A percentile compares a stretch with the other conserved stretches of the same genome.
phyloP scores from a whole-genome alignment of 192 early-diverging fungal genomes.

The Podila minutissima region DNA sequence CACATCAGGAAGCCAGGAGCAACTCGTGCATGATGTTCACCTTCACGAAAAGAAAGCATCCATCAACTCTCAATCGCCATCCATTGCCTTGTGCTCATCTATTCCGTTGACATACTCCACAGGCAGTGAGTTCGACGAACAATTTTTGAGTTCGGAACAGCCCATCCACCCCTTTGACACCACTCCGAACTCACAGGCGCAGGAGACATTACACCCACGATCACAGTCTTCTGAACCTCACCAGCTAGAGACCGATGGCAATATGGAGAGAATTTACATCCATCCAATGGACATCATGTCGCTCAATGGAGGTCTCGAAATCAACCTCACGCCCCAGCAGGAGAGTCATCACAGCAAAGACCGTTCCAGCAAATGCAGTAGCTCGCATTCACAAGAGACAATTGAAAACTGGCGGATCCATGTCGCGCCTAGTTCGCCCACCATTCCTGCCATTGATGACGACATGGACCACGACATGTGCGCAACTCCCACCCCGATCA shows the following conservation, averaged over 20 bases:
- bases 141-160: not conserved
- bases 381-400: conserved; percentile 28
- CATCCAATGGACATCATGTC: conserved; percentile 2
- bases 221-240: not conserved
- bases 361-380: conserved; percentile 13
- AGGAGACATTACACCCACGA: not conserved
- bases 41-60: not conserved
- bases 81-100: conserved; percentile 16
- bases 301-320: not conserved
- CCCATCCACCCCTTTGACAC: conserved; percentile 37
- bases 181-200: not conserved
- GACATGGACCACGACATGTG: not conserved
- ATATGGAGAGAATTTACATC: conserved; percentile 1
- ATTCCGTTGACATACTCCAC: conserved; percentile 1
- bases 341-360: conserved; percentile 1
- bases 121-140: conserved; percentile 7
- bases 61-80: not conserved
- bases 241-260: not conserved
- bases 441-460: conserved; percentile 10
- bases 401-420: conserved; percentile 47
- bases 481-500: not conserved
- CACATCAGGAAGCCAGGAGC: not conserved
- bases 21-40: not conserved
- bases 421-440: conserved; percentile 33
- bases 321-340: not conserved